phyloP scores from a whole-genome alignment of 495 filamentous ascomycete species.

The Podospora tetraspora region DNA sequence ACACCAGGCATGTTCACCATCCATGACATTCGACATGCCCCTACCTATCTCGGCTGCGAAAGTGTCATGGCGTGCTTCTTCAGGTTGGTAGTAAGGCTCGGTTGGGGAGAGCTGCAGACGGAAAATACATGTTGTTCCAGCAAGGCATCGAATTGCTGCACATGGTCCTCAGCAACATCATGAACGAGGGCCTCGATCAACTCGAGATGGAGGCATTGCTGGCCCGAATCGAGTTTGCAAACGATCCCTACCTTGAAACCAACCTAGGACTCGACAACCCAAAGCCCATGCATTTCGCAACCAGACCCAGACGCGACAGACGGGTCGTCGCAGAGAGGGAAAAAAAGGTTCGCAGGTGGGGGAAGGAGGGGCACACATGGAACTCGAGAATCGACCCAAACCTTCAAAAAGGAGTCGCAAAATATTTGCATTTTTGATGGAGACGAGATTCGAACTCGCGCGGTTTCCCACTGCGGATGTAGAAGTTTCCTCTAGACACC shows the following conservation, averaged over 20 bases:
- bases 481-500: neutral
- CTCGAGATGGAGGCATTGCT: neutral
- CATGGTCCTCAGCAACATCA: too few relatives aligned
- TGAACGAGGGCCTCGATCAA: too few relatives aligned
- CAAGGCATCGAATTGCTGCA: neutral
- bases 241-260: neutral
- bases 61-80: too few relatives aligned
- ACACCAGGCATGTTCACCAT: neutral
- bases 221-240: neutral
- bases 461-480: conserved; percentile 17
- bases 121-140: too few relatives aligned
- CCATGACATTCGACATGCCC: neutral
- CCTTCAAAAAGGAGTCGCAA: neutral
- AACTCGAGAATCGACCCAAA: neutral
- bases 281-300: neutral
- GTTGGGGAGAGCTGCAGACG: neutral
- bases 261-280: neutral
- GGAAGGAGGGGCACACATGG: neutral
- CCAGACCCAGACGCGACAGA: neutral
- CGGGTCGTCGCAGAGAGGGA: neutral
- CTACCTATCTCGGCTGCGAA: too few relatives aligned
- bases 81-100: neutral
- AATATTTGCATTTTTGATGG: neutral
- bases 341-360: neutral
- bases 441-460: conserved; percentile 6